phyloP scores from a whole-genome alignment of 1,284 basidiomycete genomes.

The Ganoderma multipileum region DNA sequence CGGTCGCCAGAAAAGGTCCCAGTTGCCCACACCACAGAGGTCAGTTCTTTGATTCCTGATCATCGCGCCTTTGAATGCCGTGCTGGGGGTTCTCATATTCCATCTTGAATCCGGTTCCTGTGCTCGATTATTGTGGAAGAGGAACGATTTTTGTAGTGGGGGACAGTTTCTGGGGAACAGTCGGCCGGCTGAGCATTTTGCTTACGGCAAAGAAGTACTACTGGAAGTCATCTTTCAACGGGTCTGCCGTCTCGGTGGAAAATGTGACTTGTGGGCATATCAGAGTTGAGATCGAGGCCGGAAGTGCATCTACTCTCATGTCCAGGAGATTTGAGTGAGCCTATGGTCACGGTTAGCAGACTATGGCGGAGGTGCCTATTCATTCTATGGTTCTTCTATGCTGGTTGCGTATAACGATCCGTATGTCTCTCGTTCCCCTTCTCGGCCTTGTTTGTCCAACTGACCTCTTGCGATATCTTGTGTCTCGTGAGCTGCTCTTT shows the following conservation, averaged over 20 bases:
- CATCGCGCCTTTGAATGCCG: not conserved
- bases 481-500: too few relatives aligned
- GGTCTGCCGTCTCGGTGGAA: not conserved
- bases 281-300: not conserved
- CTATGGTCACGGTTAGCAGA: too few relatives aligned
- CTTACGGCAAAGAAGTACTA: not conserved
- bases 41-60: slow-evolving; percentile 35
- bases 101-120: not conserved
- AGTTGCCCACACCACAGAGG: slow-evolving; percentile 72
- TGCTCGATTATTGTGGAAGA: not conserved
- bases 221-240: not conserved
- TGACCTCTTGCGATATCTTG: too few relatives aligned
- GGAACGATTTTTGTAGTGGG: too few relatives aligned
- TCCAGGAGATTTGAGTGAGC: not conserved
- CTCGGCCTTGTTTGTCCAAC: too few relatives aligned
- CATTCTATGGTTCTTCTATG: too few relatives aligned
- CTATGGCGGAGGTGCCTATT: too few relatives aligned
- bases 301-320: not conserved
- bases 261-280: not conserved
- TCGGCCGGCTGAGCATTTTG: too few relatives aligned
- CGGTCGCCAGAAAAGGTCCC: slow-evolving; percentile 39
- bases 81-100: not conserved
- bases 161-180: too few relatives aligned
- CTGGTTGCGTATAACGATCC: too few relatives aligned
- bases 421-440: too few relatives aligned